These are phyloP conservation scores for Terana coerulea DNA, from an alignment of 768 basidiomycete species.

Conservation along the genomic window DNA sequence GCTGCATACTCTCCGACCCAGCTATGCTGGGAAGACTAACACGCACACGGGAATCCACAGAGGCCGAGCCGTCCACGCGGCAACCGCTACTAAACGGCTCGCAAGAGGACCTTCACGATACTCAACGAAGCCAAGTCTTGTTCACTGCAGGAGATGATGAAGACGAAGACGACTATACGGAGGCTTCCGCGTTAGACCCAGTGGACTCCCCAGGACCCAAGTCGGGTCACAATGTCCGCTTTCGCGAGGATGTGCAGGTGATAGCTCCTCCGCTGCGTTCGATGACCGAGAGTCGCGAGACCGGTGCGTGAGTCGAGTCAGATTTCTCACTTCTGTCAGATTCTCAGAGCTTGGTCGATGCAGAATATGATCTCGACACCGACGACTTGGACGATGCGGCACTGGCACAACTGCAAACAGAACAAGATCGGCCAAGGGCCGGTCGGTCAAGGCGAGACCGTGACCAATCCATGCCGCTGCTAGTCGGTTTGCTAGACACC, in stretches of 20 bases:
- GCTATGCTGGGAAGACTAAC: conserved; percentile 23
- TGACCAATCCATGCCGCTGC: conserved; percentile 68
- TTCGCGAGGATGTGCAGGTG: conserved; percentile 66
- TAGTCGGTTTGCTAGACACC: conserved; percentile 73
- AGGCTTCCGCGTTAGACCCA: conserved; percentile 29
- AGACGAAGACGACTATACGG: conserved; percentile 32
- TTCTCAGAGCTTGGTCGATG: conserved; percentile 9
- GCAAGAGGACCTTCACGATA: conserved; percentile 36
- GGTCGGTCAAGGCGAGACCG: conserved; percentile 33
- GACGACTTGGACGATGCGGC: conserved; percentile 69
- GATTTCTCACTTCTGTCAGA: not conserved
- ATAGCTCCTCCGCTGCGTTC: conserved; percentile 69
- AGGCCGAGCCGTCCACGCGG: conserved; percentile 37
- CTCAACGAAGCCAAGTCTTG: conserved; percentile 33
- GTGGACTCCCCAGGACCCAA: conserved; percentile 19
- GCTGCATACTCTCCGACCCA: not conserved
- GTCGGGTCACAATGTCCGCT: conserved; percentile 45
- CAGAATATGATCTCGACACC: conserved; percentile 82
- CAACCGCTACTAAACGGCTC: conserved; percentile 56
- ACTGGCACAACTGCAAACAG: conserved; percentile 29
- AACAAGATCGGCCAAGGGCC: conserved; percentile 19
- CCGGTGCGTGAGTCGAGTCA: conserved; percentile 52
- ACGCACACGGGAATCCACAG: conserved; percentile 15
- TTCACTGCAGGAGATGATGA: conserved; percentile 55
- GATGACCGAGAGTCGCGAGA: conserved; percentile 72